phyloP scores from a whole-genome alignment of 2,329 filamentous ascomycete genomes.

The Fusarium pseudograminearum region DNA sequence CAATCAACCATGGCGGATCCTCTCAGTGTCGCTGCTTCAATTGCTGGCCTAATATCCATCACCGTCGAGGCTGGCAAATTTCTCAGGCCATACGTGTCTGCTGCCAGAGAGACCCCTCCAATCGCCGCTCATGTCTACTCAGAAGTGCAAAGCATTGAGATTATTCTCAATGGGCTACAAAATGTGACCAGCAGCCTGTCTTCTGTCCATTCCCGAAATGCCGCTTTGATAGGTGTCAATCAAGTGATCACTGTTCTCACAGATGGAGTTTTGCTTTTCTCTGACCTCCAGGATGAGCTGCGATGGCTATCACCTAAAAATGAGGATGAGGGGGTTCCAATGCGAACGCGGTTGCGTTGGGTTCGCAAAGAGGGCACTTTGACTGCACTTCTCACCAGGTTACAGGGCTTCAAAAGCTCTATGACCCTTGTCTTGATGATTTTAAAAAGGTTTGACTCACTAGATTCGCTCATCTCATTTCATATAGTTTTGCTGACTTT shows the following conservation, averaged over 20 bases:
- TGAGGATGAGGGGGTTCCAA: not conserved
- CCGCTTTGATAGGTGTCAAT: not conserved
- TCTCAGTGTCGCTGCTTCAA: constrained; percentile 23
- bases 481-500: accelerated
- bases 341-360: not conserved
- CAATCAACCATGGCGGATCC: not conserved
- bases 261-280: constrained; percentile 19
- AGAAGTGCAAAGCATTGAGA: constrained; percentile 19
- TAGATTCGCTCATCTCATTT: accelerated
- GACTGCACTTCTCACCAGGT: accelerated
- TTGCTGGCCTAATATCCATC: constrained; percentile 5
- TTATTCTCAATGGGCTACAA: constrained; percentile 11
- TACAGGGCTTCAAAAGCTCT: constrained; percentile 15
- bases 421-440: constrained; percentile 16
- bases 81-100: constrained; percentile 19
- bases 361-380: constrained; percentile 11
- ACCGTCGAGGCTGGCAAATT: not conserved
- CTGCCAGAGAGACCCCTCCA: constrained; percentile 21
- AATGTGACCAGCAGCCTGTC: not conserved
- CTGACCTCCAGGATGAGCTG: constrained; percentile 12
- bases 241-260: constrained; percentile 21
- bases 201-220: accelerated
- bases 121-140: constrained; percentile 18
- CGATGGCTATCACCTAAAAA: not conserved
- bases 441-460: not conserved